These are phyloP conservation scores for Gossypium rotundifolium DNA, from an alignment of 345 rosid genomes.

Conservation along the genomic window DNA sequence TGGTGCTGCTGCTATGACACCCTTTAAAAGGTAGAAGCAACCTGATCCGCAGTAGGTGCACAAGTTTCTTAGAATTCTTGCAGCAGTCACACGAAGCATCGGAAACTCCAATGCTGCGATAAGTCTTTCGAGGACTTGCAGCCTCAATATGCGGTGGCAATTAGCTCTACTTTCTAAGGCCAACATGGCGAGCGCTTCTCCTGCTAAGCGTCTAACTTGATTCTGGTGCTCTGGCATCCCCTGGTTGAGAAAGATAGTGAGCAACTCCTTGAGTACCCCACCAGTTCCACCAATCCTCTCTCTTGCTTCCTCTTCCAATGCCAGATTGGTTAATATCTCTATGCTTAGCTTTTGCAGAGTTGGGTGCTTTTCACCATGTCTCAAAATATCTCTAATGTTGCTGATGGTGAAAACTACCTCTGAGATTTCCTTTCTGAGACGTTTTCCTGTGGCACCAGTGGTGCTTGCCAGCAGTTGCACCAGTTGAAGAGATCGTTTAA, in stretches of 20 bases:
- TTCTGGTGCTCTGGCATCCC: constrained; percentile 26
- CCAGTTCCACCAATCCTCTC: constrained; percentile 88
- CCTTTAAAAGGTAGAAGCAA: constrained; percentile 48
- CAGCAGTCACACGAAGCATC: constrained; percentile 57
- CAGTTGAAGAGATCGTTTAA: constrained; percentile 71
- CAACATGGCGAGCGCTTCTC: constrained; percentile 87
- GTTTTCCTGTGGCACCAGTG: constrained; percentile 63
- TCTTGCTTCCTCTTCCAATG: constrained; percentile 60
- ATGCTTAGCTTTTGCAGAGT: constrained; percentile 65
- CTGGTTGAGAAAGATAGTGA: constrained; percentile 61
- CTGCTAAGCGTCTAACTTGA: constrained; percentile 62
- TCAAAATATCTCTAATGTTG: constrained; percentile 66
- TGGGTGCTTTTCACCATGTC: constrained; percentile 60
- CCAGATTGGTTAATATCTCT: constrained; percentile 65
- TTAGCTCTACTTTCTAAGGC: constrained; percentile 68
- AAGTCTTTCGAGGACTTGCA: constrained; percentile 42
- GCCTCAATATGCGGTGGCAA: constrained; percentile 59
- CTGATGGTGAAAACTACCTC: constrained; percentile 86
- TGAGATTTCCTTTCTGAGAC: constrained; percentile 72
- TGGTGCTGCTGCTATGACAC: constrained; percentile 53
- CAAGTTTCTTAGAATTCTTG: constrained; percentile 67
- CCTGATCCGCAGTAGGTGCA: constrained; percentile 47
- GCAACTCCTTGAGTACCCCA: constrained; percentile 66
- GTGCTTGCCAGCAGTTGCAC: constrained; percentile 81
- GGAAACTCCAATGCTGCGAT: constrained; percentile 49